Conservation (phyloP, 768 basidiomycete species). For the Trichaptum fuscoviolaceum region DNA sequence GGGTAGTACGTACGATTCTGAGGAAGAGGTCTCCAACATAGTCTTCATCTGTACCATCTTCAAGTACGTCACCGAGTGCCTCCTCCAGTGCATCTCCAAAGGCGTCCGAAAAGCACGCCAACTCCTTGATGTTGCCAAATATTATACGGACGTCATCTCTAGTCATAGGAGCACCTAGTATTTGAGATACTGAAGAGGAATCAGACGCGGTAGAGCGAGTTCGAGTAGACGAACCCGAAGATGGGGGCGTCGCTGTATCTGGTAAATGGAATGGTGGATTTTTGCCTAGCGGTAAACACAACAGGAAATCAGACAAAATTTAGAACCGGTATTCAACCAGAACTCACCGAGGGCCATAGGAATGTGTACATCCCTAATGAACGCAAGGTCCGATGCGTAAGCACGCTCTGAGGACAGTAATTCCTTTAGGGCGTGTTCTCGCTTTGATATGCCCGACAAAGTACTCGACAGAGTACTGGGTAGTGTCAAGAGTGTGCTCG, state of each 20-base stretch:
- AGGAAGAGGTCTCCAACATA: constrained; percentile 66
- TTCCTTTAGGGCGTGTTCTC: constrained; percentile 73
- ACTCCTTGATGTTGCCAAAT: constrained; percentile 71
- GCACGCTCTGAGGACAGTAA: constrained; percentile 74
- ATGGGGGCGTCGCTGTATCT: constrained; percentile 8
- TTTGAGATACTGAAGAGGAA: constrained; percentile 11
- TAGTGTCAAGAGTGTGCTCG: not conserved
- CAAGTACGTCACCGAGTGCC: constrained; percentile 58
- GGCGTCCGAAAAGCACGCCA: constrained; percentile 65
- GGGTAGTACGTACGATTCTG: constrained; percentile 45
- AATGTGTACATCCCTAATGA: constrained; percentile 74
- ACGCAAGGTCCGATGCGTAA: constrained; percentile 77
- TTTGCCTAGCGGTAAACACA: constrained; percentile 26
- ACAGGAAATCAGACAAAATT: constrained; percentile 12
- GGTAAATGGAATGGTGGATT: constrained; percentile 29
- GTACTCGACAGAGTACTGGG: too few relatives aligned
- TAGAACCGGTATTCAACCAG: constrained; percentile 4
- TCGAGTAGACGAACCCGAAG: constrained; percentile 11
- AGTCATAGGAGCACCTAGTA: constrained; percentile 49
- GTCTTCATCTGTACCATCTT: constrained; percentile 65
- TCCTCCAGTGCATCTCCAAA: constrained; percentile 61
- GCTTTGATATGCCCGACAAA: constrained; percentile 46
- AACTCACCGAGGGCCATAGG: constrained; percentile 69
- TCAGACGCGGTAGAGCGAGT: constrained; percentile 11
- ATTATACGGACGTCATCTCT: constrained; percentile 63